Evolutionary conservation across 2,329 filamentous ascomycete species (phyloP).

Genomic region (Diaporthe sp.): DNA sequence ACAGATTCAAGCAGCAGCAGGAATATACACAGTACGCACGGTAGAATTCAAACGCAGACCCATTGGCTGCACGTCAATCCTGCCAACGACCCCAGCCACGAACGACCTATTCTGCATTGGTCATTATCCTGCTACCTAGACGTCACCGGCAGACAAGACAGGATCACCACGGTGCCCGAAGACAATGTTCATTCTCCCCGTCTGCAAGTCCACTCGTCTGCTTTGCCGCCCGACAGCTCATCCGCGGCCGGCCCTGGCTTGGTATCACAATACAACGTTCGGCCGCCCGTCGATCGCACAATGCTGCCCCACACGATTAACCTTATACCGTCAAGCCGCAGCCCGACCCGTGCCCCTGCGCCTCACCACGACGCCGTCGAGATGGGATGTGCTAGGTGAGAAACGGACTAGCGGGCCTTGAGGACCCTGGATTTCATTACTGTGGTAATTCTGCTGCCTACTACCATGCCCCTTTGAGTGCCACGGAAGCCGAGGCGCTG

Average conservation of each 20-base stretch:
- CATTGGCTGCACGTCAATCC: not conserved
- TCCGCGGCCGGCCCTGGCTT: not conserved
- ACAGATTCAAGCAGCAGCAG: not conserved
- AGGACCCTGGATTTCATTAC: not conserved
- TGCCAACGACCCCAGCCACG: not conserved
- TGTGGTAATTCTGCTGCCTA: constrained; percentile 19
- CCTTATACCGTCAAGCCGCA: constrained; percentile 8
- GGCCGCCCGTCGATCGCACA: constrained; percentile 8
- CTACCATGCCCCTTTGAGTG: not conserved
- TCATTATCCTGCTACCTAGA: constrained; percentile 22
- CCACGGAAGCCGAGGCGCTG: not conserved
- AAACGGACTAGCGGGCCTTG: not conserved
- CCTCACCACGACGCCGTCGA: constrained; percentile 13
- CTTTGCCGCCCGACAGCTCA: not conserved
- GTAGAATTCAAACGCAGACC: not conserved
- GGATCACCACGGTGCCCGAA: not conserved
- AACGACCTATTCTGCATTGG: not conserved
- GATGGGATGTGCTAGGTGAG: not conserved
- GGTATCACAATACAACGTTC: not conserved
- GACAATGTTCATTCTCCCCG: not conserved
- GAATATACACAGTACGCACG: not conserved
- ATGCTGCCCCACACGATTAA: not conserved
- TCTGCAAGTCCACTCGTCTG: not conserved
- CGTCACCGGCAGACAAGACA: not conserved
- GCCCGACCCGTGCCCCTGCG: not conserved